Base-by-base conservation (phyloP, 345 rosid species). In the Fremontodendron californicum region DNA sequence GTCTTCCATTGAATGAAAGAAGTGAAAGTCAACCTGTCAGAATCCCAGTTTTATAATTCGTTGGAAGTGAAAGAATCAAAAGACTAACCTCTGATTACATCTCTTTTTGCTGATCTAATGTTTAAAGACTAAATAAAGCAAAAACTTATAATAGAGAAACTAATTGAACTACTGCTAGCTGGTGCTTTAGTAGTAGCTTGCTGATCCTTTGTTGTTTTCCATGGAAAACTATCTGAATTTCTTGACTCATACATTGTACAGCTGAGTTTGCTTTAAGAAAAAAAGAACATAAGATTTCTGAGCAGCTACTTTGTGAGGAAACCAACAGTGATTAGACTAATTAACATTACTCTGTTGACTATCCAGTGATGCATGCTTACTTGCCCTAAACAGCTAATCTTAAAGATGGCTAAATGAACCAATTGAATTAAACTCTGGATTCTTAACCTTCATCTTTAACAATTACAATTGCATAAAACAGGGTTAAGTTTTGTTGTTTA, bases 11-110 rank as follows among this genome's bases (percentile, higher is more conserved):
- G 6, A 6, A 70, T 25, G 19, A 16, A 70, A 19, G 52, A 23
- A 12, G 52, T 67, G 52, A 25, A 42, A 27, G 48, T 46, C 58
- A 29, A 68, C 31, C 67, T 69, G 60, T 71, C 75, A 33, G 75
- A 51, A 71, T 48, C 73, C 27, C 2, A 9, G n/a, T 33, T 3
- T 33, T 33, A 72, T 33, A 54, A 33, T 19, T 71, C 15, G 11
- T n/a, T 51, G 45, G 10, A 46, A 45, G 27, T 33, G 31, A 72
- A 31, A 52, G 43, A 51, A 9, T 5, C 33, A 15, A 25, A 43
- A n/a, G 0, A 46, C n/a, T n/a, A 51, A 19, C 21, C 9, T 19
- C n/a, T 16, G n/a, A 49, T 49, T 49, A 16, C 54, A 16, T 49
- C 54, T 49, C 54, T 46, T 49, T 49, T 43, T 33, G 35, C 3